phyloP scores from a whole-genome alignment of 1,284 basidiomycete species.

The Marasmius fiardii region DNA sequence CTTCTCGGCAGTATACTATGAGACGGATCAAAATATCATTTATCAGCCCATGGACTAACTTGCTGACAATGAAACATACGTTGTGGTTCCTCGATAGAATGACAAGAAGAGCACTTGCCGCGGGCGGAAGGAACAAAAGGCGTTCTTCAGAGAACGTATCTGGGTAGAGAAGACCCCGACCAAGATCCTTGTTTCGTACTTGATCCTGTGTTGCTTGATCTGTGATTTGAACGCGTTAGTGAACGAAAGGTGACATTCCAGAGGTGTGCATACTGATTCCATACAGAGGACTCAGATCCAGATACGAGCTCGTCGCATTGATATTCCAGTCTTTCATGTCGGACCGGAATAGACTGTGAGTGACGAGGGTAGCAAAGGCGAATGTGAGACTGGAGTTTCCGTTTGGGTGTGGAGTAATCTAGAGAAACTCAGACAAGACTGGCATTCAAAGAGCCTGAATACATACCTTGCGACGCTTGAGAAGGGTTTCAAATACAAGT shows the following conservation, averaged over 20 bases:
- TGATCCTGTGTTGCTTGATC: slow-evolving; percentile 34
- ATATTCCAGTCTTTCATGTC: slow-evolving; percentile 34
- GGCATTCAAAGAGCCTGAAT: neutral
- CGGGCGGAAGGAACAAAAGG: slow-evolving; percentile 50
- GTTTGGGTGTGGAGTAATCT: slow-evolving; percentile 36
- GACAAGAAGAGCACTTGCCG: slow-evolving; percentile 44
- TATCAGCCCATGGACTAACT: neutral
- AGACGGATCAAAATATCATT: neutral
- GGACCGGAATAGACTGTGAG: slow-evolving; percentile 43
- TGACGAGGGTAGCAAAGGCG: slow-evolving; percentile 43
- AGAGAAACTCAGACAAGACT: neutral
- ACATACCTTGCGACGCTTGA: slow-evolving; percentile 34
- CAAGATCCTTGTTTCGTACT: slow-evolving; percentile 36
- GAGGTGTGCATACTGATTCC: slow-evolving; percentile 35
- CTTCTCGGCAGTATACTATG: slow-evolving; percentile 47
- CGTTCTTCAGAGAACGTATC: slow-evolving; percentile 45
- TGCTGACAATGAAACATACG: too few relatives aligned
- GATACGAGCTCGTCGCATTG: slow-evolving; percentile 56
- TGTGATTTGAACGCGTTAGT: neutral
- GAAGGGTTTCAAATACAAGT: slow-evolving; percentile 32
- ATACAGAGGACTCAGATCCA: slow-evolving; percentile 49
- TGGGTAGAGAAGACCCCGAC: slow-evolving; percentile 40
- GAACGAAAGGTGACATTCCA: neutral
- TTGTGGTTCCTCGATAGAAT: slow-evolving; percentile 51
- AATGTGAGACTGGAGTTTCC: slow-evolving; percentile 50